Base-by-base conservation (phyloP, 2,329 filamentous ascomycete species). In the Cadophora sp. region DNA sequence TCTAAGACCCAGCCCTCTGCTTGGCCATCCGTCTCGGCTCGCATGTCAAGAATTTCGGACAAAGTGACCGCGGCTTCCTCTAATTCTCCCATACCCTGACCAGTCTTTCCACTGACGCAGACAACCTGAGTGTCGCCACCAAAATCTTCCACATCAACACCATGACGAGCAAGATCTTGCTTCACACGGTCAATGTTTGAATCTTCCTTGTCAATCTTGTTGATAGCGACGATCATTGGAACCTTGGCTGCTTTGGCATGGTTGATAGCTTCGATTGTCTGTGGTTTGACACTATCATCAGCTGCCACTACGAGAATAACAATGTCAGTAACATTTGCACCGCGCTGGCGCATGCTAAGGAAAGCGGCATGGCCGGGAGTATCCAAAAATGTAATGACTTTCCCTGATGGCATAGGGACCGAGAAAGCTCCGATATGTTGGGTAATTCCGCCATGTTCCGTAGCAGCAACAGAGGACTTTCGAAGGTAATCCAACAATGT, bases 361-460 rank as follows among this genome's bases (percentile, higher is more conserved):
- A 99, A 99, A 0, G 96, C 97, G 31, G 95, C 93, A 81, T 99
- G 96, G 1, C 96, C 96, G 1, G 96, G 96, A 0, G 96, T 99
- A 77, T 99, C 96, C 31, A 99, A 85, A 83, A 99, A 99, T 0
- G 97, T 99, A 73, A 99, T 97, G 46, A 89, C 88, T 79, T 95
- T 97, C 53, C 94, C 94, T 5, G 89, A 90, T 4, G 92, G 90
- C 84, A 99, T 89, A 22, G 88, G 88, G 1, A 99, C 96, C 7
- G 94, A 94, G 82, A 99, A 99, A 19, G 96, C 96, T 79, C 96
- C 97, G 73, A 99, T 99, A 77, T 99, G 96, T 79, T 99, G 96
- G 0, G 96, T 99, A 77, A 99, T 99, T 43, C 96, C 96, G 71
- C 96, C 96, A 77, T 97, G 94, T 79, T 99, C 96, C 64, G 91